phyloP scores from a whole-genome alignment of 1,139 yeast species.

The Lodderomyces orthopsilosis region DNA sequence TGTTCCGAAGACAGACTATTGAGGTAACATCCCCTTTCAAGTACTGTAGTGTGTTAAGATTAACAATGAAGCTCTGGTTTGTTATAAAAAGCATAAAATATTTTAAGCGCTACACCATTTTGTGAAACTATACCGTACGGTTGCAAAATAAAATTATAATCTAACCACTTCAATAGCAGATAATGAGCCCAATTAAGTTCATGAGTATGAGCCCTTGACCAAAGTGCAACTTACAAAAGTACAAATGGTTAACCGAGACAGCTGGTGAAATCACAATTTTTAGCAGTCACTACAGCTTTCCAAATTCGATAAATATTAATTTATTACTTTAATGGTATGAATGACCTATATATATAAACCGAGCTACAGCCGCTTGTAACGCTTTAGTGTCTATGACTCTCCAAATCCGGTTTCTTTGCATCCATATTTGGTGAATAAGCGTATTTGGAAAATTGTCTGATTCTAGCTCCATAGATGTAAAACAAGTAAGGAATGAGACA shows the following conservation, averaged over 20 bases:
- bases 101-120: not conserved
- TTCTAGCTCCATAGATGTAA: slow-evolving; percentile 51
- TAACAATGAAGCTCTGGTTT: too few relatives aligned
- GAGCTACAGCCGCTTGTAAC: not conserved
- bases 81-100: too few relatives aligned
- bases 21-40: too few relatives aligned
- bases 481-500: slow-evolving; percentile 60
- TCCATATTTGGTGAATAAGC: slow-evolving; percentile 43
- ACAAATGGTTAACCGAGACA: not conserved
- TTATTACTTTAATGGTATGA: not conserved
- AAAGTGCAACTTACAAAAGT: not conserved
- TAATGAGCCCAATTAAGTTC: not conserved
- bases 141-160: not conserved
- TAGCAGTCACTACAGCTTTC: too few relatives aligned
- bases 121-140: not conserved
- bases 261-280: too few relatives aligned
- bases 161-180: not conserved
- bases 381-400: slow-evolving; percentile 5
- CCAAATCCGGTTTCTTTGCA: slow-evolving; percentile 8
- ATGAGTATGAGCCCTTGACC: not conserved
- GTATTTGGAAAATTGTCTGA: slow-evolving; percentile 50
- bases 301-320: not conserved
- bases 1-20: not conserved
- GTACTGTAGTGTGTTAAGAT: too few relatives aligned
- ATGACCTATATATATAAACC: not conserved